Percentiles rank a stretch among this genome's conserved stretches.
Evolutionary conservation across 306 rosid species (phyloP).

Genomic region (Hippophae rhamnoides): DNA sequence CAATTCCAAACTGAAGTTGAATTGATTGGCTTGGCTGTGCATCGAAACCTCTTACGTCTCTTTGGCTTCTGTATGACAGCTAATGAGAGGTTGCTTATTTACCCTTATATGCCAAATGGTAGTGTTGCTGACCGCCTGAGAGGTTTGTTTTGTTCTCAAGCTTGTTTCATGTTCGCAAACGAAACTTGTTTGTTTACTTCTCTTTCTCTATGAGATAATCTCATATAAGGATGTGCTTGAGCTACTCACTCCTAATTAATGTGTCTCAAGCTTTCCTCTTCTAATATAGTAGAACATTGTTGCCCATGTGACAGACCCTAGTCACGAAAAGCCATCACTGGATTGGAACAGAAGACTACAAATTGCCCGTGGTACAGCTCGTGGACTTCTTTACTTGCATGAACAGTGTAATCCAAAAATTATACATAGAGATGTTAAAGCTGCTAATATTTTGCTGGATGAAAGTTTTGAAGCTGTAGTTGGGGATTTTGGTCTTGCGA

Average conservation of each 20-base stretch:
- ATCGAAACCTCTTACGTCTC: slow-evolving; percentile 76
- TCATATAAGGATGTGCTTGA: background rate
- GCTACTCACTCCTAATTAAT: background rate
- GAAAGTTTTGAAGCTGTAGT: slow-evolving; percentile 92
- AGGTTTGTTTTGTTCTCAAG: slow-evolving; percentile 48
- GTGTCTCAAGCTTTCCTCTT: background rate
- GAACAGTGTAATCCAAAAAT: slow-evolving; percentile 91
- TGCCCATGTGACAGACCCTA: slow-evolving; percentile 36
- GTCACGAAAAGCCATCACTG: slow-evolving; percentile 64
- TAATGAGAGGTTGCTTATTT: slow-evolving; percentile 81
- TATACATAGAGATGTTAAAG: slow-evolving; percentile 94
- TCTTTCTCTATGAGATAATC: background rate
- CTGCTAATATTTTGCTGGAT: slow-evolving; percentile 89
- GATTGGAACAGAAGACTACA: slow-evolving; percentile 78
- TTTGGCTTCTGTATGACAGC: slow-evolving; percentile 86
- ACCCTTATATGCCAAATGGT: slow-evolving; percentile 91
- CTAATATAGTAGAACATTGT: background rate
- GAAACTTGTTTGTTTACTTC: background rate
- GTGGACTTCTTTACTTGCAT: slow-evolving; percentile 85
- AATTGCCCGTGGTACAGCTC: slow-evolving; percentile 76
- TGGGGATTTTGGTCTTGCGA: slow-evolving; percentile 97
- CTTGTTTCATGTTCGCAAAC: background rate
- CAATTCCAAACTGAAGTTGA: slow-evolving; percentile 99
- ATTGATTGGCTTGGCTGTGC: slow-evolving; percentile 96
- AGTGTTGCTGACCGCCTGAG: slow-evolving; percentile 94